Evolutionary conservation across 495 filamentous ascomycete genomes (phyloP).

Genomic region (Penicillium bovifimosum): DNA sequence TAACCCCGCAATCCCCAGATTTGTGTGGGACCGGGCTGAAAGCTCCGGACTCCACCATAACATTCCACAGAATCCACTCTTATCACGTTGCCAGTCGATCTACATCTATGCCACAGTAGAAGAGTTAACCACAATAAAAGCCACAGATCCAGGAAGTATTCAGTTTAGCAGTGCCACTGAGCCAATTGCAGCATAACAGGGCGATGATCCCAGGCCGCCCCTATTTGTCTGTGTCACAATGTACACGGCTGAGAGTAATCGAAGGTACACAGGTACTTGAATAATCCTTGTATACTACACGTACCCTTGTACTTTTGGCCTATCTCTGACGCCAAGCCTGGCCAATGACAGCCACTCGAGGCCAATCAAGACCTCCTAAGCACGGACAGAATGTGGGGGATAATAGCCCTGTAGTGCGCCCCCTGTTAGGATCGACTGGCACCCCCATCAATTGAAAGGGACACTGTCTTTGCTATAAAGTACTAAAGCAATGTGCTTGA

Average conservation of each 20-base stretch:
- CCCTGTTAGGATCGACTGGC: neutral
- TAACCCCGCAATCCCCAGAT: conserved; percentile 11
- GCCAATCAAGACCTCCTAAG: neutral
- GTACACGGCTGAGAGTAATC: neutral
- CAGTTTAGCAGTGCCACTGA: neutral
- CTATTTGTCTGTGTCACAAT: neutral
- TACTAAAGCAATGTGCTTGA: neutral
- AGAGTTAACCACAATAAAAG: neutral
- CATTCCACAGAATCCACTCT: conserved; percentile 1
- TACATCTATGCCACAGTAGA: neutral
- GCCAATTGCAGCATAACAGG: neutral
- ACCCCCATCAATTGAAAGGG: neutral
- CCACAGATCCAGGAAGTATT: neutral
- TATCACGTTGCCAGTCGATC: neutral
- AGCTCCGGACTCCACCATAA: neutral
- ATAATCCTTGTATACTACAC: neutral
- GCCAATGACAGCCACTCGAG: neutral
- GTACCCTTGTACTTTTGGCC: neutral
- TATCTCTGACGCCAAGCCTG: neutral
- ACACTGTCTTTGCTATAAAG: neutral
- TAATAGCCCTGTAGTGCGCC: neutral
- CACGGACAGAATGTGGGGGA: neutral
- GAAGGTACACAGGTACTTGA: neutral
- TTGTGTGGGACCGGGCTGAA: conserved; percentile 3
- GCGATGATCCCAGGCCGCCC: neutral